These are phyloP conservation scores for Phyllachora maydis DNA, from an alignment of 2,329 filamentous ascomycete genomes.

Conservation along the genomic window DNA sequence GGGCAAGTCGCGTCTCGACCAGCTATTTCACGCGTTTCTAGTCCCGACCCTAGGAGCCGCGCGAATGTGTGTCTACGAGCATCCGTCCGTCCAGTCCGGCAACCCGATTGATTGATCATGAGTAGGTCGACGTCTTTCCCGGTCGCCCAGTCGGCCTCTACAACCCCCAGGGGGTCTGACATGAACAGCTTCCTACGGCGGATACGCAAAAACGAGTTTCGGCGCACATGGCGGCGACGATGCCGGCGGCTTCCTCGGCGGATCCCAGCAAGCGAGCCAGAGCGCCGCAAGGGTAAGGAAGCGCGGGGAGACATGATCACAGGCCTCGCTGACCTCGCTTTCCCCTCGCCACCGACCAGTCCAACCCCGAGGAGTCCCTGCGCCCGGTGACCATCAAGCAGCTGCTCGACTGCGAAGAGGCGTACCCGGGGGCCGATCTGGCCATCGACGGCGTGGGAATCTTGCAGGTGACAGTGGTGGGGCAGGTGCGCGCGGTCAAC, in stretches of 20 bases:
- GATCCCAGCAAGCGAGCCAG: slow-evolving; percentile 39
- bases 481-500: slow-evolving; percentile 73
- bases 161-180: too few relatives aligned
- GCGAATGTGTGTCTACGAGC: too few relatives aligned
- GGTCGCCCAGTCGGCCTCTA: too few relatives aligned
- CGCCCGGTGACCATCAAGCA: slow-evolving; percentile 94
- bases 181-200: slow-evolving; percentile 29
- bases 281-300: slow-evolving; percentile 20
- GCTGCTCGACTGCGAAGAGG: slow-evolving; percentile 61
- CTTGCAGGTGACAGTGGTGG: slow-evolving; percentile 66
- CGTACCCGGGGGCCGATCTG: slow-evolving; percentile 54
- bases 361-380: slow-evolving; percentile 64
- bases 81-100: too few relatives aligned
- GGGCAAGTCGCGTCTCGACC: too few relatives aligned
- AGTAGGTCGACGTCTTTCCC: too few relatives aligned
- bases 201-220: slow-evolving; percentile 25
- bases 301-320: too few relatives aligned
- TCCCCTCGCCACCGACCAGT: slow-evolving; percentile 14
- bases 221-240: slow-evolving; percentile 35
- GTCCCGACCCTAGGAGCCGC: too few relatives aligned
- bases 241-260: slow-evolving; percentile 40
- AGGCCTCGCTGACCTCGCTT: neutral
- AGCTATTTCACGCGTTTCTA: too few relatives aligned
- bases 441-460: slow-evolving; percentile 60
- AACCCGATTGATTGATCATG: too few relatives aligned